Percentiles rank a stretch among this genome's conserved stretches.
phyloP scores from a whole-genome alignment of 257 asterid genomes.

The Schizonepeta tenuifolia region DNA sequence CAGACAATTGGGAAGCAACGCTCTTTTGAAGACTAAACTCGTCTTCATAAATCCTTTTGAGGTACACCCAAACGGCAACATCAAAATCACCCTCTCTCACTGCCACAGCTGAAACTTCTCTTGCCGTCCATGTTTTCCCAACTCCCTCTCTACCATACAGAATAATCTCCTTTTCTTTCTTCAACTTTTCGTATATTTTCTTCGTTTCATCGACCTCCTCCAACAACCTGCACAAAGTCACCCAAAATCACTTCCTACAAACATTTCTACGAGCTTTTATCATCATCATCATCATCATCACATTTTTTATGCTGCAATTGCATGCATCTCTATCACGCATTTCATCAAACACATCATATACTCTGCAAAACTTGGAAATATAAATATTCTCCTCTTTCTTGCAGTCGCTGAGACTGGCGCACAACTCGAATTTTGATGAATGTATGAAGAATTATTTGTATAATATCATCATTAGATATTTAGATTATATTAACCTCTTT shows the following conservation, averaged over 20 bases:
- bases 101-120: conserved; percentile 35
- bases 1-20: conserved; percentile 32
- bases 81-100: conserved; percentile 24
- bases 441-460: not conserved
- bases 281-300: not conserved
- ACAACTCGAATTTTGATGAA: not conserved
- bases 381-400: not conserved
- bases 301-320: not conserved
- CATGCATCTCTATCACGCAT: not conserved
- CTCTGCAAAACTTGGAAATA: not conserved
- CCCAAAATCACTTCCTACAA: not conserved
- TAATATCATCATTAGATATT: no score
- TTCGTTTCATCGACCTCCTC: not conserved
- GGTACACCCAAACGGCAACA: conserved; percentile 38
- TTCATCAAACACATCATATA: not conserved
- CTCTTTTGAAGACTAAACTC: conserved; percentile 14
- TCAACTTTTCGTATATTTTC: not conserved
- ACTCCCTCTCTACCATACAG: conserved; percentile 42
- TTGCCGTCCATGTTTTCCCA: conserved; percentile 51
- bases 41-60: conserved; percentile 18
- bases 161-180: not conserved
- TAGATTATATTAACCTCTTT: not conserved
- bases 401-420: not conserved
- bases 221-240: conserved; percentile 34
- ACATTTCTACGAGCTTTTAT: not conserved